Base-by-base conservation (phyloP, 306 rosid species). In the Cucumis cinereus region DNA sequence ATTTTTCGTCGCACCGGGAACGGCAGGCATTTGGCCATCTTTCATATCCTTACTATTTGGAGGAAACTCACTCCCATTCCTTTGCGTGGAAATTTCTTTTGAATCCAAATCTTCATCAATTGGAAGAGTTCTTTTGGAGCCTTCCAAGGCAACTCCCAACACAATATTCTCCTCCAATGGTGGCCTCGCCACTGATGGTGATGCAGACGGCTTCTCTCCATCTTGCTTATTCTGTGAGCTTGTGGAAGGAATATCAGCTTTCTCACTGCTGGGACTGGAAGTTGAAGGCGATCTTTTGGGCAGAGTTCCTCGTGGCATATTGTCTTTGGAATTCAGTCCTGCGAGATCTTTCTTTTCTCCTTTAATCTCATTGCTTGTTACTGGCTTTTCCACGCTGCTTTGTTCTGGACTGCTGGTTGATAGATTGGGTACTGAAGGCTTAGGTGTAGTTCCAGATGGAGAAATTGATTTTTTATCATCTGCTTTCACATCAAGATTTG, bases 121-220 rank as follows among this genome's bases (percentile, higher is more conserved):
- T 9, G 93, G 99, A 70, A 94, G 99, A 50, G 96, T 94, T 76
- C 96, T 87, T 84, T 88, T 94, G 41, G 99, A 92, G 69, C 97
- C 99, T 74, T 94, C 96, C n/a, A 94, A 82, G 36, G 96, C 99
- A 81, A 94, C 97, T 56, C 90, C 99, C 14, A 94, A 98, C 81
- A 94, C 87, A 56, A 94, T 90, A 72, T 94, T 94, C 80, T 92
- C 98, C 81, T 92, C 97, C 45, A 94, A 75, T 55, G 92, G 74
- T 22, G 93, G 78, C 58, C 87, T 82, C 8, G 82, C 61, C 30
- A 80, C 66, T 36, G 88, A 67, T 12, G 84, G 47, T 6, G 90
- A 50, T 59, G 64, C 79, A 26, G 82, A 67, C 82, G 82, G 54
- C 80, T 84, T 89, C 71, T 89, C 93, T 30, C 84, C 90, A 15